These are phyloP conservation scores for Plasmodium blacklocki DNA, from an alignment of 169 alveolate genomes.

Conservation along the genomic window DNA sequence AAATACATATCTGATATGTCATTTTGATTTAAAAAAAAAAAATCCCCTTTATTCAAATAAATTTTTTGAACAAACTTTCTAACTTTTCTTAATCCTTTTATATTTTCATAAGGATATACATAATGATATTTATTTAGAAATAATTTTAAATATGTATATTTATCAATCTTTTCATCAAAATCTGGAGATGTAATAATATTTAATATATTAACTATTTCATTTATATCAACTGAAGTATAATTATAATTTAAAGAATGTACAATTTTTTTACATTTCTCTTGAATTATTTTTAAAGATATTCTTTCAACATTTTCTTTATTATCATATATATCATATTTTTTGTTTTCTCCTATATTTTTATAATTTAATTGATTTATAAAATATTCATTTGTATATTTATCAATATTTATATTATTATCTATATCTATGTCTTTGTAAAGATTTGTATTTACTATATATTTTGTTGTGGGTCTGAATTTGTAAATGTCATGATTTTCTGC, in stretches of 20 bases:
- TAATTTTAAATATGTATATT: constrained; percentile 58
- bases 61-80: constrained; percentile 31
- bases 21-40: constrained; percentile 43
- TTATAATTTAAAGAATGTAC: constrained; percentile 61
- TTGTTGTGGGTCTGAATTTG: constrained; percentile 42
- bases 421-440: too few relatives aligned
- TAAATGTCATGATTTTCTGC: constrained; percentile 57
- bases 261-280: constrained; percentile 48
- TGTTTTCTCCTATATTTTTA: constrained; percentile 18
- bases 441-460: too few relatives aligned
- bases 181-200: constrained; percentile 64
- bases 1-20: constrained; percentile 65
- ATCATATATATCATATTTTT: background rate
- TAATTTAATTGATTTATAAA: constrained; percentile 6
- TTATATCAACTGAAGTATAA: constrained; percentile 47
- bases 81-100: constrained; percentile 29
- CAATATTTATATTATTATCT: background rate
- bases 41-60: constrained; percentile 16
- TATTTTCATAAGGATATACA: constrained; percentile 70
- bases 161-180: constrained; percentile 68
- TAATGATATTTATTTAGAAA: constrained; percentile 58
- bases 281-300: constrained; percentile 11
- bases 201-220: constrained; percentile 35
- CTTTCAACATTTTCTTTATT: constrained; percentile 7
- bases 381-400: background rate